phyloP scores from a whole-genome alignment of 2,329 filamentous ascomycete species.

The Simplicillium aogashimaense region DNA sequence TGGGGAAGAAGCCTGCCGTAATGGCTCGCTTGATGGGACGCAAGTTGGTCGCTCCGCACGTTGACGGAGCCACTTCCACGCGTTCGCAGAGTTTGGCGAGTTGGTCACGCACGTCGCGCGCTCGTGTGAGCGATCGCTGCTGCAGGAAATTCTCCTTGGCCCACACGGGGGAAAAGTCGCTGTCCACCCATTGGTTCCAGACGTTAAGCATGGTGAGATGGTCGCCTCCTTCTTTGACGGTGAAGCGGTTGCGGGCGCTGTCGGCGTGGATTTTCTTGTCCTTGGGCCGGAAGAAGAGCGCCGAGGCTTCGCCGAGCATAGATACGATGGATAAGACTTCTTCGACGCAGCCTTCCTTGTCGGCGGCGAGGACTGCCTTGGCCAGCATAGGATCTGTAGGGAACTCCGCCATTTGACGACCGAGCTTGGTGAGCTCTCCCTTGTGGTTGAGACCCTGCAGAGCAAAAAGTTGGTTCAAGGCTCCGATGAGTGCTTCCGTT shows the following conservation, averaged over 20 bases:
- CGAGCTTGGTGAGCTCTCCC: slow-evolving; percentile 81
- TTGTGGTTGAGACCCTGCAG: slow-evolving; percentile 81
- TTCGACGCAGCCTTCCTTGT: slow-evolving; percentile 85
- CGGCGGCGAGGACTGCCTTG: slow-evolving; percentile 78
- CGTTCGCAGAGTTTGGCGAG: slow-evolving; percentile 86
- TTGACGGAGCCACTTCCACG: slow-evolving; percentile 70
- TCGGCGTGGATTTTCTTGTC: slow-evolving; percentile 97
- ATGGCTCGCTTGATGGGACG: slow-evolving; percentile 75
- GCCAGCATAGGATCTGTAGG: slow-evolving; percentile 87
- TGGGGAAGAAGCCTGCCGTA: slow-evolving; percentile 88
- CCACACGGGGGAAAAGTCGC: slow-evolving; percentile 82
- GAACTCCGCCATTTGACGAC: slow-evolving; percentile 91
- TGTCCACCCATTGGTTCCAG: slow-evolving; percentile 92
- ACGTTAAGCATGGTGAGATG: slow-evolving; percentile 83
- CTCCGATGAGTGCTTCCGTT: slow-evolving; percentile 78
- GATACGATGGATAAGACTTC: slow-evolving; percentile 90
- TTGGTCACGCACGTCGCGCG: slow-evolving; percentile 86
- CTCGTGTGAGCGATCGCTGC: slow-evolving; percentile 78
- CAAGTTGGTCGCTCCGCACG: slow-evolving; percentile 60
- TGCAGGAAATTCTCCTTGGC: slow-evolving; percentile 88
- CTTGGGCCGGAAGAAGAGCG: slow-evolving; percentile 89
- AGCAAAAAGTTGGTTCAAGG: slow-evolving; percentile 84
- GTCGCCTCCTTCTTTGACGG: slow-evolving; percentile 82
- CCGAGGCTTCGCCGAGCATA: slow-evolving; percentile 81
- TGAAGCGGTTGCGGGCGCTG: slow-evolving; percentile 80